These are phyloP conservation scores for Malus orientalis DNA, from an alignment of 306 rosid species.

Conservation along the genomic window DNA sequence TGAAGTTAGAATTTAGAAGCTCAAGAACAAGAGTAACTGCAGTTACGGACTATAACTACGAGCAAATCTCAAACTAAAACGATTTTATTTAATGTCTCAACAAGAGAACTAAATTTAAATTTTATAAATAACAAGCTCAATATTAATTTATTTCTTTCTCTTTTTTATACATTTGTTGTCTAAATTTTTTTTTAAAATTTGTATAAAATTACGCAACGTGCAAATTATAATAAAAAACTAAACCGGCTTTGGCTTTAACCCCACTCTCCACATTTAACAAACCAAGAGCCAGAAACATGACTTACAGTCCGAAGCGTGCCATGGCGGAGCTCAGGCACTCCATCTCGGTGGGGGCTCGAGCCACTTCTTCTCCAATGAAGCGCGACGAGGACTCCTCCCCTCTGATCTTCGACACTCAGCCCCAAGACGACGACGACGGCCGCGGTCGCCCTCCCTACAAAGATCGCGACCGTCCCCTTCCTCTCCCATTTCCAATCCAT, in stretches of 20 bases:
- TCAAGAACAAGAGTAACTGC: too few species aligned
- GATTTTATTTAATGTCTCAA: too few species aligned
- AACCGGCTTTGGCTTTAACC: background rate
- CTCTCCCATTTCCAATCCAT: constrained; percentile 40
- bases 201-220: too few species aligned
- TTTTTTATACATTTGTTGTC: too few species aligned
- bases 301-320: constrained; percentile 45
- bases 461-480: constrained; percentile 69
- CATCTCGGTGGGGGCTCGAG: constrained; percentile 57
- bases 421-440: constrained; percentile 43
- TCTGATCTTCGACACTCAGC: constrained; percentile 37
- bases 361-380: constrained; percentile 78
- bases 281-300: background rate
- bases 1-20: too few species aligned
- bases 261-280: background rate
- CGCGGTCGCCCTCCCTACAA: constrained; percentile 62
- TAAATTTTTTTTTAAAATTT: too few species aligned
- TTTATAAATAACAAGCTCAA: too few species aligned
- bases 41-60: accelerated
- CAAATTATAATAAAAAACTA: background rate
- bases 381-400: constrained; percentile 77
- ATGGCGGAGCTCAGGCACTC: constrained; percentile 94
- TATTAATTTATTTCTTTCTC: too few species aligned
- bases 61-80: too few species aligned
- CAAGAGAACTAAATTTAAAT: too few species aligned